Evolutionary conservation across 108 stramenopile genomes (phyloP).

Genomic region (Skeletonema costatum): DNA sequence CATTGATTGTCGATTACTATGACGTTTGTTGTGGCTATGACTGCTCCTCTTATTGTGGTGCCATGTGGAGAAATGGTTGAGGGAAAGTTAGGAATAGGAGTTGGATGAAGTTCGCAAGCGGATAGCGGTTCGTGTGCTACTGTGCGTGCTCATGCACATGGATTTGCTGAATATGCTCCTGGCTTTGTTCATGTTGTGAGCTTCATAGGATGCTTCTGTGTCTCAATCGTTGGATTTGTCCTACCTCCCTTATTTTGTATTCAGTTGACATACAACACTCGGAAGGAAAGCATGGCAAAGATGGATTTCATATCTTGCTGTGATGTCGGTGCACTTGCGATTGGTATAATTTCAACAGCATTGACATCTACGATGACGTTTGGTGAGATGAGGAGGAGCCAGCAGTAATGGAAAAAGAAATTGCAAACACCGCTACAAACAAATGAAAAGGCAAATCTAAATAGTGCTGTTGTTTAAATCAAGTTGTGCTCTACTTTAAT

Average conservation of each 20-base stretch:
- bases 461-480: neutral
- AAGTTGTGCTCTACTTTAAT: neutral
- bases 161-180: slow-evolving; percentile 54
- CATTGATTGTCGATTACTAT: slow-evolving; percentile 60
- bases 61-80: slow-evolving; percentile 82
- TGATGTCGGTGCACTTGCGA: slow-evolving; percentile 8
- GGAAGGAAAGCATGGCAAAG: neutral
- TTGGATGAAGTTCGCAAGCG: slow-evolving; percentile 8
- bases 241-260: slow-evolving; percentile 65
- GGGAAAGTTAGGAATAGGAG: slow-evolving; percentile 54
- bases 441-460: too few relatives aligned
- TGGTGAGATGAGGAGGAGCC: slow-evolving; percentile 5
- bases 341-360: slow-evolving; percentile 17
- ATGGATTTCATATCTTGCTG: neutral
- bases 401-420: neutral
- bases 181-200: slow-evolving; percentile 73
- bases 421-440: too few relatives aligned
- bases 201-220: slow-evolving; percentile 80
- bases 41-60: slow-evolving; percentile 73
- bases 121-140: slow-evolving; percentile 46
- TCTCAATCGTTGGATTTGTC: slow-evolving; percentile 69
- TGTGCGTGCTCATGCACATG: slow-evolving; percentile 55
- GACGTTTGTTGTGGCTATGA: slow-evolving; percentile 66
- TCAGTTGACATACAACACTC: slow-evolving; percentile 3
- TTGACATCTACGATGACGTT: slow-evolving; percentile 23